A percentile compares a stretch with the other conserved stretches of the same genome.
Conservation (phyloP, 495 filamentous ascomycete genomes). For the Penicillium robsamsonii region DNA sequence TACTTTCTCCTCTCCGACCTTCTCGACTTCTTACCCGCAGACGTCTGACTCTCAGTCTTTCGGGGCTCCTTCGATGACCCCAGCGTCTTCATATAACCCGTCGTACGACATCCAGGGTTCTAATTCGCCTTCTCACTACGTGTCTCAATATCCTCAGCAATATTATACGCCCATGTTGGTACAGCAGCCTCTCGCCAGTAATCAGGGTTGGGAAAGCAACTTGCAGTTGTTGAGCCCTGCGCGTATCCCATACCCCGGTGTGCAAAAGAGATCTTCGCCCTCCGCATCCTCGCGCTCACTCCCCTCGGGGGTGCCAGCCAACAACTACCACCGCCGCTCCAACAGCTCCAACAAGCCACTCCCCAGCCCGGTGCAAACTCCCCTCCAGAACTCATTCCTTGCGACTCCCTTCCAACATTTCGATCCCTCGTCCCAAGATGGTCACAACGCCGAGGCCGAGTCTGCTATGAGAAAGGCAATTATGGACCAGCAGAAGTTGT, state of each 20-base stretch:
- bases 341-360: slow-evolving; percentile 43
- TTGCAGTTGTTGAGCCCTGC: slow-evolving; percentile 42
- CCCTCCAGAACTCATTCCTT: slow-evolving; percentile 44
- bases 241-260: slow-evolving; percentile 34
- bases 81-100: slow-evolving; percentile 45
- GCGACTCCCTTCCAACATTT: slow-evolving; percentile 48
- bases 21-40: slow-evolving; percentile 37
- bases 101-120: slow-evolving; percentile 38
- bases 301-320: slow-evolving; percentile 19
- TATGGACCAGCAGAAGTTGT: slow-evolving; percentile 51
- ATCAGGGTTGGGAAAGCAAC: slow-evolving; percentile 44
- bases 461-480: slow-evolving; percentile 54
- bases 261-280: slow-evolving; percentile 39
- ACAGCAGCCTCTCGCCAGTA: slow-evolving; percentile 38
- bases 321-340: slow-evolving; percentile 34
- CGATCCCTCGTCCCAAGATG: slow-evolving; percentile 43
- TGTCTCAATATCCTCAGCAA: slow-evolving; percentile 31
- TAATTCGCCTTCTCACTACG: slow-evolving; percentile 34
- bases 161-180: slow-evolving; percentile 46
- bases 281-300: slow-evolving; percentile 34
- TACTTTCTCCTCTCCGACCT: slow-evolving; percentile 42
- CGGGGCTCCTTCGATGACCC: slow-evolving; percentile 51
- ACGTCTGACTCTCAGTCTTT: slow-evolving; percentile 37
- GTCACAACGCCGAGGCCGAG: slow-evolving; percentile 44
- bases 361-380: slow-evolving; percentile 49